Conservation (phyloP, 2,329 filamentous ascomycete species). For the Ophiocordyceps sinensis region DNA sequence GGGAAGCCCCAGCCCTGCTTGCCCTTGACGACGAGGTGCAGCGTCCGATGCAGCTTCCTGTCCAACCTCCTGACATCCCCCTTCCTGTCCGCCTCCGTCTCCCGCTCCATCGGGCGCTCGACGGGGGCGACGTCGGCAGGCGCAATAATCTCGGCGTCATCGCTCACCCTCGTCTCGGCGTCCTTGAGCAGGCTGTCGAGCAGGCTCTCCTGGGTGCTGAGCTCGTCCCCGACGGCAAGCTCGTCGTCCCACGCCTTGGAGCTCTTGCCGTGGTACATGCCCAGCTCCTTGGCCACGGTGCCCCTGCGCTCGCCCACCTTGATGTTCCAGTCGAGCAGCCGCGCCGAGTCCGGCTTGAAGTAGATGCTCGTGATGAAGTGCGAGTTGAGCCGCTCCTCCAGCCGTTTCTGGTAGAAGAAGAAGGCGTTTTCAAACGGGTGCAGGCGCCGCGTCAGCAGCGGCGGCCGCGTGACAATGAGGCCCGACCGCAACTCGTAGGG, state of each 20-base stretch:
- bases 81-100: conserved; percentile 64
- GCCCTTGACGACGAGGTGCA: conserved; percentile 76
- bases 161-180: conserved; percentile 49
- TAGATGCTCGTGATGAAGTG: conserved; percentile 88
- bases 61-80: conserved; percentile 68
- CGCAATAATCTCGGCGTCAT: conserved; percentile 44
- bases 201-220: conserved; percentile 49
- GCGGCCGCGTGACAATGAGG: conserved; percentile 76
- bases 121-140: conserved; percentile 49
- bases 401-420: conserved; percentile 92
- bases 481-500: conserved; percentile 44
- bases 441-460: conserved; percentile 69
- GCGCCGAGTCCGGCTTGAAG: conserved; percentile 79
- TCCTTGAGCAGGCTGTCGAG: conserved; percentile 60
- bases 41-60: conserved; percentile 60
- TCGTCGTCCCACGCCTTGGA: conserved; percentile 83
- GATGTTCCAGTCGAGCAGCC: conserved; percentile 78
- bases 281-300: conserved; percentile 71
- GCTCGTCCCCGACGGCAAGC: conserved; percentile 56
- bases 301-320: conserved; percentile 61
- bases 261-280: conserved; percentile 60
- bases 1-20: conserved; percentile 76
- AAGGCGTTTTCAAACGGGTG: conserved; percentile 84
- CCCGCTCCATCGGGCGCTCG: conserved; percentile 53
- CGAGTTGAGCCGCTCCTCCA: conserved; percentile 81